These are phyloP conservation scores for Moelleriella libera DNA, from an alignment of 2,329 filamentous ascomycete species.

Conservation along the genomic window DNA sequence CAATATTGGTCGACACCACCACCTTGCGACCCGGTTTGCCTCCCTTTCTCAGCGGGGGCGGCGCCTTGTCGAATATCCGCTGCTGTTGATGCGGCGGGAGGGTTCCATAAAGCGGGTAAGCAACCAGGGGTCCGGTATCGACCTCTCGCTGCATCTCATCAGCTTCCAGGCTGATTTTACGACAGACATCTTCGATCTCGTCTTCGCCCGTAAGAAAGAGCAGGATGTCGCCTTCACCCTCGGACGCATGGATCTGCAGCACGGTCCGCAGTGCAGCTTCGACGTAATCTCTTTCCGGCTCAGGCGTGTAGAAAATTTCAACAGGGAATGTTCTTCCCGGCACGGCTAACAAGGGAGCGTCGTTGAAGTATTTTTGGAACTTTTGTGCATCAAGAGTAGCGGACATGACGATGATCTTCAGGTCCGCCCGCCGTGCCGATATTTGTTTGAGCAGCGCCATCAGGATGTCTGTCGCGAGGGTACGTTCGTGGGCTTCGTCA, in stretches of 20 bases:
- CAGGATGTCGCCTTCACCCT: slow-evolving; percentile 83
- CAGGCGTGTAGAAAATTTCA: slow-evolving; percentile 96
- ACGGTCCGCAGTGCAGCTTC: slow-evolving; percentile 92
- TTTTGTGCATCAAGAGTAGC: slow-evolving; percentile 95
- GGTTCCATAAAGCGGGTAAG: slow-evolving; percentile 90
- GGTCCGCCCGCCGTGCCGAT: slow-evolving; percentile 63
- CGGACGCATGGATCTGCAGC: slow-evolving; percentile 87
- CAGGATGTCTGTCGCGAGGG: slow-evolving; percentile 89
- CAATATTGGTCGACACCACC: slow-evolving; percentile 94
- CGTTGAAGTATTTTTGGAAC: slow-evolving; percentile 93
- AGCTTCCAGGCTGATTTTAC: slow-evolving; percentile 80
- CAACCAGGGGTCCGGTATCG: slow-evolving; percentile 74
- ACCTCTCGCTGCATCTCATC: slow-evolving; percentile 88
- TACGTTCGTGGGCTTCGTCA: slow-evolving; percentile 96
- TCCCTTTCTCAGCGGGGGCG: slow-evolving; percentile 54
- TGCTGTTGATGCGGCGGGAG: slow-evolving; percentile 89
- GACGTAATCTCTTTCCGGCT: slow-evolving; percentile 91
- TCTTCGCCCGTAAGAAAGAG: slow-evolving; percentile 96
- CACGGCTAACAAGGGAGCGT: slow-evolving; percentile 84
- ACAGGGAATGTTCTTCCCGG: slow-evolving; percentile 92
- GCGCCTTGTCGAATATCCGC: slow-evolving; percentile 84
- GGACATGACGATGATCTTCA: slow-evolving; percentile 99
- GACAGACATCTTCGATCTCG: slow-evolving; percentile 91
- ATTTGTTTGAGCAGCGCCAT: slow-evolving; percentile 95
- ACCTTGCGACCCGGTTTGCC: slow-evolving; percentile 84